Evolutionary conservation across 163 green algal species (phyloP).

Genomic region (Prototheca cutis): DNA sequence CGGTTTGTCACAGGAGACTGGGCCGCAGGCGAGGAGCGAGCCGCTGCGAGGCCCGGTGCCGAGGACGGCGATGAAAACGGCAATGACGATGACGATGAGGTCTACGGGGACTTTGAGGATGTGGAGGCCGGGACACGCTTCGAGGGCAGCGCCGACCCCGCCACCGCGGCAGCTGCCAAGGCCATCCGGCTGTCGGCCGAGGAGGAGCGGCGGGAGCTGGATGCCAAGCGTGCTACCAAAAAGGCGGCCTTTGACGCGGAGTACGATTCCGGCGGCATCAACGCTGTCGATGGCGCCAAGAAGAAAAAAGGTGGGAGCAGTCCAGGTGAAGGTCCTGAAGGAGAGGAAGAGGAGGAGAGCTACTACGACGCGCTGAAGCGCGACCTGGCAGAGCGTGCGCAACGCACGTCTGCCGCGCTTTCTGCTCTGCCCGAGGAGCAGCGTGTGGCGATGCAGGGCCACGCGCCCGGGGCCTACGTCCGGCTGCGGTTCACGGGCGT

Average conservation of each 20-base stretch:
- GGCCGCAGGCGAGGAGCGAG: constrained; percentile 51
- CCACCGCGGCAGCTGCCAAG: constrained; percentile 43
- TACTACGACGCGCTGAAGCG: constrained; percentile 84
- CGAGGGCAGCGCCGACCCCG: constrained; percentile 34
- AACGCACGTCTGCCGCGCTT: constrained; percentile 56
- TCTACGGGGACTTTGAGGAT: constrained; percentile 94
- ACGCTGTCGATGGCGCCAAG: constrained; percentile 22
- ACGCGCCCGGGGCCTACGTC: constrained; percentile 79
- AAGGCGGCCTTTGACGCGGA: constrained; percentile 75
- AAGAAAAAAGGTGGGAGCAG: too few relatives aligned
- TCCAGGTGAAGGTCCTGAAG: too few relatives aligned
- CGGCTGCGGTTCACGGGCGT: constrained; percentile 68
- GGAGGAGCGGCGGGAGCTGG: constrained; percentile 32
- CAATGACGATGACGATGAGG: constrained; percentile 47
- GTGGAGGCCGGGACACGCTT: constrained; percentile 68
- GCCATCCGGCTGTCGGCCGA: constrained; percentile 61
- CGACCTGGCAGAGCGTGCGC: constrained; percentile 59
- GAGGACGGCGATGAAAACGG: constrained; percentile 31
- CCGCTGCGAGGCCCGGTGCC: constrained; percentile 22
- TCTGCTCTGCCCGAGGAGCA: constrained; percentile 56
- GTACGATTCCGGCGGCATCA: constrained; percentile 38
- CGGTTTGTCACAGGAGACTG: constrained; percentile 91
- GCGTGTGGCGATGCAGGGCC: constrained; percentile 78
- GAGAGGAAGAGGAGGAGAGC: constrained; percentile 58
- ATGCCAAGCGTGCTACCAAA: constrained; percentile 59